Evolutionary conservation across 2,329 filamentous ascomycete genomes (phyloP), one percentile per base, ranked within the genome.

Genomic region (Botrytis medusae): DNA sequence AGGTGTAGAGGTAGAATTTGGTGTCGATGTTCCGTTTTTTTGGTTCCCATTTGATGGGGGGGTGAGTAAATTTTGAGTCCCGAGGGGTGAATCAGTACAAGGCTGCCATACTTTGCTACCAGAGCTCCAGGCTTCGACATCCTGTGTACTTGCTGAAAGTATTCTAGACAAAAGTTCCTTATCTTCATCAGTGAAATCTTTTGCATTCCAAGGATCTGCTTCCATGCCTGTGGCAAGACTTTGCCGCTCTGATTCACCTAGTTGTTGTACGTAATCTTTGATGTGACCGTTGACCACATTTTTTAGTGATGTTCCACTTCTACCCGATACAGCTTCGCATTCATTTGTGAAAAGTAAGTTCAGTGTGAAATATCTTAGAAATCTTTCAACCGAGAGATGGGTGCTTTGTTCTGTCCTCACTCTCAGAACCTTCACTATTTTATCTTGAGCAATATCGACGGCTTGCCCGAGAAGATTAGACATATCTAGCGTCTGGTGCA

Each of bases 311-410:
- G 90, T 91, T 14, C 93, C 92, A 74, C 92, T 92, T 73, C 92
- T 88, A 0, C 93, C 93, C 34, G 92, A 95, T 32, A 96, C 90
- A 25, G 92, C 91, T 82, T 97, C 93, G 79, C 93, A 96, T 81
- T 97, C 93, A 75, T 94, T 94, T 64, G 92, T 92, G 81, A 97
- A 96, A 72, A 94, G 88, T 12, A 94, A 85, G 78, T 95, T 96
- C 48, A 97, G 86, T 1, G 89, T 93, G 78, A 95, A 95, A 81
- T 96, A 96, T 54, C 93, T 89, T 61, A 96, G 83, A 81, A 97
- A 97, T 77, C 89, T 87, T 64, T 89, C 84, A 2, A 93, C 85
- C 1, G 91, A 88, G 16, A 95, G 84, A 42, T 88, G 87, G 2
- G 89, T 87, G 63, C 90, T 92, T 79, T 94, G 91, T 75, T 94